Evolutionary conservation across 2,329 filamentous ascomycete genomes (phyloP).

Genomic region (Amesomyces nigricolor): DNA sequence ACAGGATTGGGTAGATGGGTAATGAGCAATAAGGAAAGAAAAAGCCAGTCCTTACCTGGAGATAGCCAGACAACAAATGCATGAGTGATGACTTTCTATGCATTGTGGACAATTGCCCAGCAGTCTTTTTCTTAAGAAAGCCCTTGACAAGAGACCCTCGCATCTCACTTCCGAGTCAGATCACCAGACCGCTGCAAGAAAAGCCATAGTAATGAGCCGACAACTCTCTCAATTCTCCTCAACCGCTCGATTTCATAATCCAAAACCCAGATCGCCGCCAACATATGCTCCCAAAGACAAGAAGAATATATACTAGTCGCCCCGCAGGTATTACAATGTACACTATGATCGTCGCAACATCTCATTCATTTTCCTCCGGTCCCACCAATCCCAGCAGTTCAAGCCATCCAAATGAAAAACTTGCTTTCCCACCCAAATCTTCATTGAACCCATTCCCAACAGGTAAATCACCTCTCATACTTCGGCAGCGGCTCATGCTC

Average conservation of each 20-base stretch:
- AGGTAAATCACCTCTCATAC: constrained; percentile 28
- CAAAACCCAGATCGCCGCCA: background rate
- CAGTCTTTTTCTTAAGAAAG: no score
- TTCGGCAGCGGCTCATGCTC: constrained; percentile 28
- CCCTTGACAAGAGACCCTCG: no score
- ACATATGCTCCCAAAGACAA: background rate
- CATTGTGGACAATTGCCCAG: no score
- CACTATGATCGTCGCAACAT: constrained; percentile 2
- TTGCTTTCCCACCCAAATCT: background rate
- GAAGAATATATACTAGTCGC: background rate
- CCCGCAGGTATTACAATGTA: constrained; percentile 14
- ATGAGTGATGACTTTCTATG: no score
- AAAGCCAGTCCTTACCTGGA: no score
- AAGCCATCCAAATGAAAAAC: background rate
- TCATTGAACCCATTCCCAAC: no score
- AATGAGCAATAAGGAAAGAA: no score
- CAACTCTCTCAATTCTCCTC: background rate
- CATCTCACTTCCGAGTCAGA: no score
- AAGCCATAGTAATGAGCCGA: background rate
- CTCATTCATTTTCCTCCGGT: background rate
- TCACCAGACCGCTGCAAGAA: no score
- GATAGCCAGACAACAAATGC: no score
- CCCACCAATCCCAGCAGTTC: no score
- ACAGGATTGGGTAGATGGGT: no score
- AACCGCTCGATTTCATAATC: background rate